Evolutionary conservation across 2,329 filamentous ascomycete genomes (phyloP), one percentile per base, ranked within the genome.

Genomic region (Talaromyces sp.): DNA sequence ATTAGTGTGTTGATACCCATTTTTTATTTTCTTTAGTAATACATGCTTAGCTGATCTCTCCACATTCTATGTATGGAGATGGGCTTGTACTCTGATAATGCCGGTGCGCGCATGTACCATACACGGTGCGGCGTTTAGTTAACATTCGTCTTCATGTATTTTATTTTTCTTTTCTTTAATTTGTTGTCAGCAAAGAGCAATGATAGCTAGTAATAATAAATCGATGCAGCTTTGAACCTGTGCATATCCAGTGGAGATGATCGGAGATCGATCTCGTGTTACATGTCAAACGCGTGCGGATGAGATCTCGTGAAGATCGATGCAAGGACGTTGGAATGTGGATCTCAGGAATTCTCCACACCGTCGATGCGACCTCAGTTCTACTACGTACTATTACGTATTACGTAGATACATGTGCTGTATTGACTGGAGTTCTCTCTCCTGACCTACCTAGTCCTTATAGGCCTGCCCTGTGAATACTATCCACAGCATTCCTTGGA

Each of bases 1-100:
- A 44, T 52, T 59, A 17, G 25, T 56, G 25, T 52, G 60, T 55
- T 47, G 57, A 62, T 62, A 62, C 60, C 60, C 60, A 56, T 62
- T 36, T 44, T 58, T 62, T 59, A 55, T 42, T 19, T 56, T 52
- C 39, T 25, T 47, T 47, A 47, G 22, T 53, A 28, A 28, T 53
- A 30, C 49, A 53, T 53, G 49, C 49, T 19, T 53, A 53, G 27
- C 49, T 9, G 19, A 27, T 53, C 49, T 53, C 19, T 27, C 49
- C 17, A n/a, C 17, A n/a, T 30, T 17, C 22, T 53, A 28, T 53
- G 49, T 10, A 30, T 53, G 49, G 49, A 53, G 49, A 30, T 30
- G 1, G 27, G 27, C 15, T 27, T 53, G 49, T 53, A 30, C 4
- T 30, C 49, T 17, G 28, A 19, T 53, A 27, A n/a, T 39, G 36